These are phyloP conservation scores for Luffa aegyptiaca DNA, from an alignment of 306 rosid genomes.

Conservation along the genomic window DNA sequence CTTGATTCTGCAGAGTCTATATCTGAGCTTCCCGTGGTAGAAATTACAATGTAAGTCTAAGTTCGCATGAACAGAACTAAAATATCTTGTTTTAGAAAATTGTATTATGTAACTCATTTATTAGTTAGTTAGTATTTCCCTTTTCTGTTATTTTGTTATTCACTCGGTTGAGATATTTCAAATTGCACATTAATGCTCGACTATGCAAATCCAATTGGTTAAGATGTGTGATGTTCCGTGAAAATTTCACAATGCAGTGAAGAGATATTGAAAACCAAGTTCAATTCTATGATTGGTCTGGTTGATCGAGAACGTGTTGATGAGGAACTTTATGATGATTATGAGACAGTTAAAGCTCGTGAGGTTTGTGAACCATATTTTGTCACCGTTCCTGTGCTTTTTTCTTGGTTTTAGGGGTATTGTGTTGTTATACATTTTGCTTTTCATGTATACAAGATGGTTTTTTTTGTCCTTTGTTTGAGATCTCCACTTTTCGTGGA, in stretches of 20 bases:
- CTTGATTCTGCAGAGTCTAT: constrained; percentile 90
- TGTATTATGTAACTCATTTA: no score
- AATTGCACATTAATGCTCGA: neutral
- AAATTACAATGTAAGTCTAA: constrained; percentile 61
- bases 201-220: neutral
- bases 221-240: neutral
- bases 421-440: neutral
- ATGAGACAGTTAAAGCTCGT: constrained; percentile 79
- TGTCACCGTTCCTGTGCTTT: neutral
- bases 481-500: neutral
- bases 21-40: constrained; percentile 87
- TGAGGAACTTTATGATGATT: constrained; percentile 69
- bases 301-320: constrained; percentile 87
- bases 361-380: constrained; percentile 39
- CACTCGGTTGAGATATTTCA: no score
- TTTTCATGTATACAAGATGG: neutral
- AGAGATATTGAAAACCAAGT: constrained; percentile 80
- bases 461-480: neutral
- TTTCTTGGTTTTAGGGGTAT: neutral
- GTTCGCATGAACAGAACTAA: neutral
- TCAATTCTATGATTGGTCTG: constrained; percentile 93
- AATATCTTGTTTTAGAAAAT: neutral
- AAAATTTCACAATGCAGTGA: constrained; percentile 41
- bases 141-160: no score
- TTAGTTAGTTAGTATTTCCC: no score